A percentile compares a stretch with the other conserved stretches of the same genome.
phyloP scores from a whole-genome alignment of 441 rosid genomes.

The Mallotus repandus region DNA sequence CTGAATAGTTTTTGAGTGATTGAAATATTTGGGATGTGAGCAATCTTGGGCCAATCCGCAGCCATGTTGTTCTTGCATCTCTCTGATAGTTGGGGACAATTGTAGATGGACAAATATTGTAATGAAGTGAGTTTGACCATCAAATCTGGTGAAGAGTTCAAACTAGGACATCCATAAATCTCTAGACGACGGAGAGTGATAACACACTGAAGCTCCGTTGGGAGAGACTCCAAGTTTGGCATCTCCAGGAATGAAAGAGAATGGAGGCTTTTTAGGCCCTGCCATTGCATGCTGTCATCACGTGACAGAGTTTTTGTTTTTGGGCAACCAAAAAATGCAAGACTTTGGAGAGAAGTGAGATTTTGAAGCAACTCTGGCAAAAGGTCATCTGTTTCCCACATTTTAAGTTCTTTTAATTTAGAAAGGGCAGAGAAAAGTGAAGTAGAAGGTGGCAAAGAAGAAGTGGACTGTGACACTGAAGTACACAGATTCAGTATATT shows the following conservation, averaged over 20 bases:
- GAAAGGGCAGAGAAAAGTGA: background rate
- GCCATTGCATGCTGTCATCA: slow-evolving; percentile 8
- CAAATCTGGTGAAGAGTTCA: slow-evolving; percentile 10
- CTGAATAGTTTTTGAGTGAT: background rate
- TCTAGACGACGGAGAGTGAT: background rate
- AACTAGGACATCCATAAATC: background rate
- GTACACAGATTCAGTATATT: background rate
- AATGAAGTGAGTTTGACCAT: slow-evolving; percentile 2
- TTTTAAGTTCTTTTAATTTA: background rate
- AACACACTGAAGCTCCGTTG: slow-evolving; percentile 12
- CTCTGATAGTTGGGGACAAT: background rate
- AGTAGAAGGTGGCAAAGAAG: background rate
- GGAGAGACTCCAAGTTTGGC: slow-evolving; percentile 10
- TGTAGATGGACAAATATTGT: background rate
- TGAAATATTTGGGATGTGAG: slow-evolving; percentile 9
- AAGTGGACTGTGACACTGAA: background rate
- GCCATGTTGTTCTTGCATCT: background rate
- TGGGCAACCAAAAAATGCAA: background rate
- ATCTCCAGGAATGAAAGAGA: background rate
- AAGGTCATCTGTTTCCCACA: background rate
- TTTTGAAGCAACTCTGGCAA: background rate
- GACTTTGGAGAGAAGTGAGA: slow-evolving; percentile 11
- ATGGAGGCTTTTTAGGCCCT: slow-evolving; percentile 9
- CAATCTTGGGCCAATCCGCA: slow-evolving; percentile 11
- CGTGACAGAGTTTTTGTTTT: background rate